These are phyloP conservation scores for Litsea cubeba DNA, from an alignment of 164 flowering plant species.

Conservation along the genomic window DNA sequence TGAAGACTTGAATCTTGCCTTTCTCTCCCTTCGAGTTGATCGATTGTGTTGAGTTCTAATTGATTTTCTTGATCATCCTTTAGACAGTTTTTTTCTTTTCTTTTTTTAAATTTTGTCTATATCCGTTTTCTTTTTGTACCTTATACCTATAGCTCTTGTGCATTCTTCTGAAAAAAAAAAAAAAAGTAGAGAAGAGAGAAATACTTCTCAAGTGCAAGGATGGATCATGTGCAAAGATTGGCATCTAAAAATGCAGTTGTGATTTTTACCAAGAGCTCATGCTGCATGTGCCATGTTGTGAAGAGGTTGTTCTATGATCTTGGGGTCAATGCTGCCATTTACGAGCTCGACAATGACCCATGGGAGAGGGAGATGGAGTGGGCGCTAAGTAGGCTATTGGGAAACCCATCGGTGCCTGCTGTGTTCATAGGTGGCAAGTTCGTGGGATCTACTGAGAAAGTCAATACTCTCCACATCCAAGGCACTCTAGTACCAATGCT, in stretches of 20 bases:
- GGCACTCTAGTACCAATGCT: conserved; percentile 34
- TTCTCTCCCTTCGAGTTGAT: not conserved
- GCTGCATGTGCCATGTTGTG: conserved; percentile 38
- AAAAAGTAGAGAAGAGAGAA: not conserved
- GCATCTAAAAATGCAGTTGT: conserved; percentile 32
- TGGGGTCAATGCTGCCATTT: conserved; percentile 34
- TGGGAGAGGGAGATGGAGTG: conserved; percentile 34
- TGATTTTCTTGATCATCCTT: not conserved
- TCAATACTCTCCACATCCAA: conserved; percentile 32
- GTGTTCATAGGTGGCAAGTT: conserved; percentile 34
- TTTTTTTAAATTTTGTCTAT: not conserved
- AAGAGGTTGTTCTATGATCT: conserved; percentile 32
- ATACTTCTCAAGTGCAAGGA: not conserved
- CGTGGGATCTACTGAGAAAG: conserved; percentile 22
- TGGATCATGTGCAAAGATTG: conserved; percentile 27
- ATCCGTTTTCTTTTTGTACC: not conserved
- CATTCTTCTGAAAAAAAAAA: not conserved
- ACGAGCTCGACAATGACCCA: conserved; percentile 34
- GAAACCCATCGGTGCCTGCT: conserved; percentile 30
- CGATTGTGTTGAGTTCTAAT: not conserved
- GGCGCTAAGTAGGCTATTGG: conserved; percentile 23
- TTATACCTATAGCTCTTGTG: not conserved
- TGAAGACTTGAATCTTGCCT: not conserved
- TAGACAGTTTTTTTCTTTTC: not conserved
- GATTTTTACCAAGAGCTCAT: conserved; percentile 38